phyloP scores from a whole-genome alignment of 768 basidiomycete genomes.

The Mycena galericulata region DNA sequence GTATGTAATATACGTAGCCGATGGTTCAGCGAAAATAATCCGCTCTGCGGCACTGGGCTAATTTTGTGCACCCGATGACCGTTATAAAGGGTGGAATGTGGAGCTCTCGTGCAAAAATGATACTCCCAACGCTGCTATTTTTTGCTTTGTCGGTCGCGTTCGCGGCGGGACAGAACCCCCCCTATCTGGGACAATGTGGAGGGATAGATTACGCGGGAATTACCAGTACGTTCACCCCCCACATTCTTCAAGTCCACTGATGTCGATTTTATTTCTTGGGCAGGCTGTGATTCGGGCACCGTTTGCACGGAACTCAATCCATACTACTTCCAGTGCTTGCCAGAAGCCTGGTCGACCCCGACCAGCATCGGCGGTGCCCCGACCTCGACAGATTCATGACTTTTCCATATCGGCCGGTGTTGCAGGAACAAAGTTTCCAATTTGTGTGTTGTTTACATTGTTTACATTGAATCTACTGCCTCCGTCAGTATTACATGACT shows the following conservation, averaged over 20 bases:
- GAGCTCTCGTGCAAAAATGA: slow-evolving; percentile 17
- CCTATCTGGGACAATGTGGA: slow-evolving; percentile 23
- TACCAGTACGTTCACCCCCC: slow-evolving; percentile 13
- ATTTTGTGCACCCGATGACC: slow-evolving; percentile 16
- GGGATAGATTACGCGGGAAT: slow-evolving; percentile 18
- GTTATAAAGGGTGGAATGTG: slow-evolving; percentile 16
- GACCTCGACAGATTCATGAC: neutral
- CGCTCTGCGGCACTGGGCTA: neutral
- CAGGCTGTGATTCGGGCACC: slow-evolving; percentile 6
- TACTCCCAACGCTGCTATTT: slow-evolving; percentile 10
- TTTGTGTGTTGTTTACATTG: too few species aligned
- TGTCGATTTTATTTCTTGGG: neutral
- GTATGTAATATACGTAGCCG: slow-evolving; percentile 4
- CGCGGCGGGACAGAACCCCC: slow-evolving; percentile 9
- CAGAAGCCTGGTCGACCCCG: neutral
- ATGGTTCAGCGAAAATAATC: slow-evolving; percentile 23
- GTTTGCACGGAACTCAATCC: too few species aligned
- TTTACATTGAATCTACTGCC: too few species aligned
- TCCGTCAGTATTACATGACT: too few species aligned
- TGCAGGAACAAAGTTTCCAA: neutral
- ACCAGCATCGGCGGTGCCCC: neutral
- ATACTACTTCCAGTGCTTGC: slow-evolving; percentile 8
- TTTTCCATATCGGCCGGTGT: slow-evolving; percentile 2
- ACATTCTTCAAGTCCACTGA: slow-evolving; percentile 11
- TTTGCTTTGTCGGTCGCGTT: slow-evolving; percentile 14